phyloP scores from a whole-genome alignment of 2,329 filamentous ascomycete species.

The Volutella citrinella region DNA sequence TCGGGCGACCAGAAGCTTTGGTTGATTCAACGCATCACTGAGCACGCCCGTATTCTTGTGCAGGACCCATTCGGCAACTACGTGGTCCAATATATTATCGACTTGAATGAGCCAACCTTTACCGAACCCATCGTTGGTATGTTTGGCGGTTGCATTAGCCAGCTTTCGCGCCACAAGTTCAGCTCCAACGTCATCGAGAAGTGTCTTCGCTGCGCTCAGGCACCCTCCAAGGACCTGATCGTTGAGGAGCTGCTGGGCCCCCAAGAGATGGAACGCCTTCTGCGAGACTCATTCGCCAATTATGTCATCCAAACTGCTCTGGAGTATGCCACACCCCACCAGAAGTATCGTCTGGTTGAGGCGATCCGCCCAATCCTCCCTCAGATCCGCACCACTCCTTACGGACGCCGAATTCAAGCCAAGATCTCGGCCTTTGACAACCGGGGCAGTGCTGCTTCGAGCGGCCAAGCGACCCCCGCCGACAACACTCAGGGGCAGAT shows the following conservation, averaged over 20 bases:
- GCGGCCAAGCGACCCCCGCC: conserved; percentile 49
- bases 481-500: conserved; percentile 55
- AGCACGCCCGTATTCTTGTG: conserved; percentile 82
- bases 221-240: conserved; percentile 72
- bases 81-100: conserved; percentile 97
- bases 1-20: conserved; percentile 84
- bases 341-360: conserved; percentile 76
- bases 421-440: conserved; percentile 71
- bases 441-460: conserved; percentile 40
- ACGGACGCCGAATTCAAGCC: conserved; percentile 88
- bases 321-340: conserved; percentile 73
- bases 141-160: conserved; percentile 71
- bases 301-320: conserved; percentile 97
- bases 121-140: conserved; percentile 83
- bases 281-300: conserved; percentile 92
- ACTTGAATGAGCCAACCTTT: conserved; percentile 82
- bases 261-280: conserved; percentile 79
- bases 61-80: conserved; percentile 99
- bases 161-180: conserved; percentile 91
- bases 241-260: conserved; percentile 76
- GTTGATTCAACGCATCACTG: conserved; percentile 82
- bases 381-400: conserved; percentile 83
- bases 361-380: conserved; percentile 81
- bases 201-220: conserved; percentile 78
- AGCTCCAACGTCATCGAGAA: conserved; percentile 99